Percentiles rank a stretch among this genome's conserved stretches.
Conservation (phyloP, 768 basidiomycete species). For the Chalciporus chontae region DNA sequence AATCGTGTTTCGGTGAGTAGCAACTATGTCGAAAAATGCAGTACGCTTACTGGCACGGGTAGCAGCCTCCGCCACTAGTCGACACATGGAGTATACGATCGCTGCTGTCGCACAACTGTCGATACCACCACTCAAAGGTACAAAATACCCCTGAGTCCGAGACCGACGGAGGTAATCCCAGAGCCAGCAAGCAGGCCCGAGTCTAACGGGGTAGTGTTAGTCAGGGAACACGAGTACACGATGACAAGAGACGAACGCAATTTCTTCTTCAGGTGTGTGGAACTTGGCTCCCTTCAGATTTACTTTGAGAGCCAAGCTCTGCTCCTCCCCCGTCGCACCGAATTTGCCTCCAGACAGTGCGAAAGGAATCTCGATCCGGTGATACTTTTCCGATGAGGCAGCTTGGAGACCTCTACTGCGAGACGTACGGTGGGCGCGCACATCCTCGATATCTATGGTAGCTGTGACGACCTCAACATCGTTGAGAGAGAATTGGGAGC, state of each 20-base stretch:
- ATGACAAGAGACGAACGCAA: constrained; percentile 63
- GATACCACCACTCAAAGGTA: constrained; percentile 94
- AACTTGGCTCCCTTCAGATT: constrained; percentile 41
- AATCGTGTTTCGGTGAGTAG: background rate
- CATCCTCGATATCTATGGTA: constrained; percentile 95
- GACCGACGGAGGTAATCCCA: constrained; percentile 99
- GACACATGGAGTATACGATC: constrained; percentile 96
- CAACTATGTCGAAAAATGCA: background rate
- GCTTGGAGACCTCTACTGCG: constrained; percentile 91
- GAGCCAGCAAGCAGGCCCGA: constrained; percentile 99
- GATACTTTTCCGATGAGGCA: constrained; percentile 67
- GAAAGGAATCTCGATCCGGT: constrained; percentile 79
- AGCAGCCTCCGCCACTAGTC: constrained; percentile 81
- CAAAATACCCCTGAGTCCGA: constrained; percentile 89
- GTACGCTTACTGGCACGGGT: constrained; percentile 56
- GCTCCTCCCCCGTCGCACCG: constrained; percentile 56
- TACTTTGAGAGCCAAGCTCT: constrained; percentile 47
- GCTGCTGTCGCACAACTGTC: constrained; percentile 97
- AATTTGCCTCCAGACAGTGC: constrained; percentile 75
- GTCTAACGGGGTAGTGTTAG: constrained; percentile 39
- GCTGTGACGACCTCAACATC: constrained; percentile 97
- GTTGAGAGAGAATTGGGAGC: constrained; percentile 91
- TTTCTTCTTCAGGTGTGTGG: constrained; percentile 92
- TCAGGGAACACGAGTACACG: background rate
- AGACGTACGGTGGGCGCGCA: constrained; percentile 81